A percentile compares a stretch with the other conserved stretches of the same genome.
These are phyloP conservation scores for Bothriochloa decipiens DNA, from an alignment of 176 grass and related monocot species.

Conservation along the genomic window DNA sequence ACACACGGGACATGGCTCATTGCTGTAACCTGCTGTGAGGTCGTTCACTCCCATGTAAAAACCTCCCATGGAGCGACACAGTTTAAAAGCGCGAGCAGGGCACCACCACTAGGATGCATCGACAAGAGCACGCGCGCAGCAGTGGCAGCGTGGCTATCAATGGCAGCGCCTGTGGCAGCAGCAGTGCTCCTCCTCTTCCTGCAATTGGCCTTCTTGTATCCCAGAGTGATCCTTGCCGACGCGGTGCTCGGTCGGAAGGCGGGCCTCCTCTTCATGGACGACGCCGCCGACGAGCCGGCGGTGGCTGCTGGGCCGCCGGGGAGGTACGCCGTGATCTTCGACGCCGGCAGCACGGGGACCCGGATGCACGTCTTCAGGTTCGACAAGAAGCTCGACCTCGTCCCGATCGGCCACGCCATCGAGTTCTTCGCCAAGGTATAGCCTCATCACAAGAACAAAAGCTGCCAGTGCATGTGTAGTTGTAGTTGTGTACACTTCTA, in stretches of 20 bases:
- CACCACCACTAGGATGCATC: too few relatives aligned
- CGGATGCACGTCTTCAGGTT: constrained; percentile 21
- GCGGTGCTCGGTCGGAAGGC: background rate
- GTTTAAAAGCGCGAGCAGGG: background rate
- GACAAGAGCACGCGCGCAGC: too few relatives aligned
- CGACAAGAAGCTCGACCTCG: constrained; percentile 7
- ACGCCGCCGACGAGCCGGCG: background rate
- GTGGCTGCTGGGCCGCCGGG: background rate
- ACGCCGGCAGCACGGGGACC: constrained; percentile 22
- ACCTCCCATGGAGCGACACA: background rate
- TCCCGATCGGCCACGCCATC: background rate
- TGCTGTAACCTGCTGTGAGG: too few relatives aligned
- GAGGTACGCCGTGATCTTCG: constrained; percentile 24
- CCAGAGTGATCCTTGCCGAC: background rate
- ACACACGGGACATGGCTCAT: too few relatives aligned
- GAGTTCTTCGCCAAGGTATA: constrained; percentile 20
- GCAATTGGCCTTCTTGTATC: background rate
- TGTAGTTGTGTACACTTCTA: too few relatives aligned
- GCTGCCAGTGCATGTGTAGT: too few relatives aligned
- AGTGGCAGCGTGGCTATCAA: background rate
- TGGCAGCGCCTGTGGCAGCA: background rate
- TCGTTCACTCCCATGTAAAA: background rate
- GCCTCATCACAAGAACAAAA: background rate
- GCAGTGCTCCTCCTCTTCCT: background rate
- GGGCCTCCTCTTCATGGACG: background rate